Evolutionary conservation across 805 yeast genomes (phyloP).

Genomic region (Wickerhamiella lipophila): DNA sequence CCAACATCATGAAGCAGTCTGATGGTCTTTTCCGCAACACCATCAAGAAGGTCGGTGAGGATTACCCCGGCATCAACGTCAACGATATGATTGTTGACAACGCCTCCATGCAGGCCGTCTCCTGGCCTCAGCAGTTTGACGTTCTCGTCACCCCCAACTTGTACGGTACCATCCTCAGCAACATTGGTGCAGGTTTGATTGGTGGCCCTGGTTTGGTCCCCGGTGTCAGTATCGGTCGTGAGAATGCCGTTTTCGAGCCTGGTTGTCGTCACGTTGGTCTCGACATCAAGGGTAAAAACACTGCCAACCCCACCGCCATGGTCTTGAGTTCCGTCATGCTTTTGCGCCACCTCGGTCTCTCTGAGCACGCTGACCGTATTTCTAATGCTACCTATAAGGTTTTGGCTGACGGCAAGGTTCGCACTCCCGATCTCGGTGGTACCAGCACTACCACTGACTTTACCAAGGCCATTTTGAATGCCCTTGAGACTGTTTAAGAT

Average conservation of each 20-base stretch:
- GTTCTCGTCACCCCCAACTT: slow-evolving; percentile 95
- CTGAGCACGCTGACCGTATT: slow-evolving; percentile 71
- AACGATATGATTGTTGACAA: slow-evolving; percentile 95
- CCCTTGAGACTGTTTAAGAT: slow-evolving; percentile 35
- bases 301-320: slow-evolving; percentile 98
- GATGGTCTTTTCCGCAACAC: slow-evolving; percentile 96
- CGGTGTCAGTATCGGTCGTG: slow-evolving; percentile 97
- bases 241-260: slow-evolving; percentile 95
- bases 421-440: slow-evolving; percentile 91
- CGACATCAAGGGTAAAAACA: slow-evolving; percentile 85
- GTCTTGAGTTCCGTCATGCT: slow-evolving; percentile 79
- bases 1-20: slow-evolving; percentile 97
- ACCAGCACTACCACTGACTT: slow-evolving; percentile 79
- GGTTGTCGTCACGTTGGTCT: slow-evolving; percentile 99
- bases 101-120: slow-evolving; percentile 98
- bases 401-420: slow-evolving; percentile 71
- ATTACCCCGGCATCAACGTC: slow-evolving; percentile 69
- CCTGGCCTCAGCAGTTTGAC: slow-evolving; percentile 95
- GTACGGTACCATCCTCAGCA: slow-evolving; percentile 94
- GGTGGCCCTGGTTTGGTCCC: slow-evolving; percentile 99
- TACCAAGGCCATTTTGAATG: slow-evolving; percentile 76
- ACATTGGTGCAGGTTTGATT: slow-evolving; percentile 93
- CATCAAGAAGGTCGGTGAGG: slow-evolving; percentile 72
- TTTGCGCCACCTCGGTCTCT: slow-evolving; percentile 91
- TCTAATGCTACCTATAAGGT: slow-evolving; percentile 82